Evolutionary conservation across 495 filamentous ascomycete species (phyloP).

Genomic region (Cairneyella variabilis): DNA sequence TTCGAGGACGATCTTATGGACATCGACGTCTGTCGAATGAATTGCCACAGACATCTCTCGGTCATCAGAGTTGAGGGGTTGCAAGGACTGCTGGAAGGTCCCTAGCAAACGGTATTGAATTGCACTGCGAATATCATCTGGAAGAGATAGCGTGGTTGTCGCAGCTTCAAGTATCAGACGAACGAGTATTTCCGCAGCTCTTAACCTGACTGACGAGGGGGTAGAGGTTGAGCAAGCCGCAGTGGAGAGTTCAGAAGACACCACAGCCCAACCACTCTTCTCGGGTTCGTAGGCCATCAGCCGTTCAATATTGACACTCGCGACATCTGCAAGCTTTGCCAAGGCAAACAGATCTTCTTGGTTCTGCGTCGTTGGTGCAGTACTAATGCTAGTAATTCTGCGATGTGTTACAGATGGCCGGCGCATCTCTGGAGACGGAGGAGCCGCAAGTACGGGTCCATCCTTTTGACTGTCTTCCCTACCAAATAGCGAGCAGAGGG

Average conservation of each 20-base stretch:
- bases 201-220: conserved; percentile 59
- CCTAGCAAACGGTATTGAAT: conserved; percentile 70
- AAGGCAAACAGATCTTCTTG: conserved; percentile 75
- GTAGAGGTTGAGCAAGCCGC: conserved; percentile 53
- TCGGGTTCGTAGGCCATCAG: conserved; percentile 60
- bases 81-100: conserved; percentile 58
- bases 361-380: conserved; percentile 47
- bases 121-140: conserved; percentile 44
- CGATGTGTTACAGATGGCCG: conserved; percentile 40
- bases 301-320: conserved; percentile 72
- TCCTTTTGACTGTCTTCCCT: conserved; percentile 32
- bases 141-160: conserved; percentile 41
- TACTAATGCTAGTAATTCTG: conserved; percentile 54
- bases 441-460: conserved; percentile 20
- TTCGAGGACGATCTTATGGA: conserved; percentile 79
- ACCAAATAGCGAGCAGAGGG: conserved; percentile 65
- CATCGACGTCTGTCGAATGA: conserved; percentile 64
- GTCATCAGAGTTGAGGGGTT: conserved; percentile 37
- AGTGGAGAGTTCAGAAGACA: conserved; percentile 66
- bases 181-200: conserved; percentile 70
- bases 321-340: conserved; percentile 75
- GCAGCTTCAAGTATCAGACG: conserved; percentile 66
- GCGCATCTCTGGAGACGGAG: conserved; percentile 27
- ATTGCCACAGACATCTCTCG: conserved; percentile 46
- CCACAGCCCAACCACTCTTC: conserved; percentile 66